These are phyloP conservation scores for Grammothele lineata DNA, from an alignment of 768 basidiomycete species.

Conservation along the genomic window DNA sequence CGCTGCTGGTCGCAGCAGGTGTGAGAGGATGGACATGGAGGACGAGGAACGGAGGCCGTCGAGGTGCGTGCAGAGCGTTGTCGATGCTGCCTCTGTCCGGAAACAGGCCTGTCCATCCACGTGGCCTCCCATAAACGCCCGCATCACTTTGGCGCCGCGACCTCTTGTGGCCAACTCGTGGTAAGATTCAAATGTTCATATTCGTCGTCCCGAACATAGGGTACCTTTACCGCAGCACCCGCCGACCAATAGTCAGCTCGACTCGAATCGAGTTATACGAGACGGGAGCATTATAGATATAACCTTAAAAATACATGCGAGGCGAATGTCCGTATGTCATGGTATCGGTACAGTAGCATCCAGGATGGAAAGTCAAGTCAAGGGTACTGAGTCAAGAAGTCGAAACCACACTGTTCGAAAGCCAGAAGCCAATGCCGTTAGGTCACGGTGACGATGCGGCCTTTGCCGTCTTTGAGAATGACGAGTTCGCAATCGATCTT, in stretches of 20 bases:
- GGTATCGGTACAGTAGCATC: not conserved
- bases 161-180: too few species aligned
- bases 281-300: not conserved
- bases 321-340: not conserved
- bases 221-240: too few species aligned
- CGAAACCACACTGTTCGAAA: too few species aligned
- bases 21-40: constrained; percentile 43
- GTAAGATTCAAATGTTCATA: too few species aligned
- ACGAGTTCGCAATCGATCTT: constrained; percentile 90
- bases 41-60: constrained; percentile 8
- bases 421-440: constrained; percentile 31
- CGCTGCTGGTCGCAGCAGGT: constrained; percentile 44
- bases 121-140: constrained; percentile 4
- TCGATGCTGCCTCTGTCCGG: constrained; percentile 1
- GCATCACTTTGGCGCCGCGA: not conserved
- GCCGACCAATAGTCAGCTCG: too few species aligned
- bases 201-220: too few species aligned
- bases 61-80: constrained; percentile 8
- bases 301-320: too few species aligned
- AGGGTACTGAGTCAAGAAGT: too few species aligned
- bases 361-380: not conserved
- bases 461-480: constrained; percentile 86
- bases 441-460: constrained; percentile 87
- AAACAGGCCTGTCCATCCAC: not conserved
- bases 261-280: too few species aligned